Evolutionary conservation across 129 eudicot genomes (phyloP).

Genomic region (Centella asiatica): DNA sequence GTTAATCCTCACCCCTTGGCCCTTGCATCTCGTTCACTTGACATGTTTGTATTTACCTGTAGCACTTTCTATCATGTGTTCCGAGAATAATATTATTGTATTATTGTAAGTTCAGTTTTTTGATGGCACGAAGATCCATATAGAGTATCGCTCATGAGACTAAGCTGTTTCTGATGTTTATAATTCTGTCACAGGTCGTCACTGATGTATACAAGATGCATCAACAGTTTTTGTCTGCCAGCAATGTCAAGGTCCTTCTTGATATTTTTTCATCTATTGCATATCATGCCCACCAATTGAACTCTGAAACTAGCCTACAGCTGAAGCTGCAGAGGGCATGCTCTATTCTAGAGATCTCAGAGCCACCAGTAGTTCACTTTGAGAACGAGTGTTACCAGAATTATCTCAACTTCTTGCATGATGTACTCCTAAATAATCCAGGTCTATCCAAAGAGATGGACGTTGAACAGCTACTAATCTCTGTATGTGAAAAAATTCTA

Average conservation of each 20-base stretch:
- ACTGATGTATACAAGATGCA: conserved; percentile 73
- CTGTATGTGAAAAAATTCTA: conserved; percentile 49
- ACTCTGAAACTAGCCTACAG: conserved; percentile 39
- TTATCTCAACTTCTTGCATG: conserved; percentile 54
- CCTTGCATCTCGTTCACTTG: no score
- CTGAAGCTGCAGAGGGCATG: conserved; percentile 66
- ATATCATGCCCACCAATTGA: conserved; percentile 58
- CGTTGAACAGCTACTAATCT: conserved; percentile 51
- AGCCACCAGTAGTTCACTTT: conserved; percentile 82
- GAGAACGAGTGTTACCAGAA: conserved; percentile 79
- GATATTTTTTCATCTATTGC: conserved; percentile 52
- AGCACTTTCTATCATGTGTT: no score
- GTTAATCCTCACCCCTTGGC: background rate
- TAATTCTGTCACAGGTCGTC: conserved; percentile 42
- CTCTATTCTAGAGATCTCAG: conserved; percentile 68
- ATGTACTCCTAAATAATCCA: conserved; percentile 39
- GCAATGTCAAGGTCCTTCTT: conserved; percentile 40
- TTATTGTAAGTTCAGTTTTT: background rate
- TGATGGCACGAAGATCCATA: background rate
- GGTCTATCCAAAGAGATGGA: conserved; percentile 45
- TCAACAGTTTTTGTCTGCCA: conserved; percentile 37
- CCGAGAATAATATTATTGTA: no score
- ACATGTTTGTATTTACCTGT: no score
- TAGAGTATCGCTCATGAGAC: background rate
- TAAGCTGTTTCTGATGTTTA: no score